phyloP scores from a whole-genome alignment of 495 filamentous ascomycete genomes.

The Bathelium albidoporum region DNA sequence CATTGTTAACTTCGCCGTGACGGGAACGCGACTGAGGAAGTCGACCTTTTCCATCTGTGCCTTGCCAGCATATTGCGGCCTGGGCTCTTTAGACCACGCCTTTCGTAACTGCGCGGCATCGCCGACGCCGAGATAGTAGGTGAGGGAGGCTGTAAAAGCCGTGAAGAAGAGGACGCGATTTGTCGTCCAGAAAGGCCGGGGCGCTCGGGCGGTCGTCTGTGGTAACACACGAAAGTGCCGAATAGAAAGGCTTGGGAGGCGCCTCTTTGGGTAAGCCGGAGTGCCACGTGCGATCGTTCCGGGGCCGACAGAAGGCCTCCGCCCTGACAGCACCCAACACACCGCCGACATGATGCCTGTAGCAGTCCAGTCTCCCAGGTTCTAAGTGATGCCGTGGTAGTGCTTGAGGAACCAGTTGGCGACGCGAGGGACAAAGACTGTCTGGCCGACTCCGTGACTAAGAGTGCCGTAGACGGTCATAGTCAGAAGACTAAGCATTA shows the following conservation, averaged over 20 bases:
- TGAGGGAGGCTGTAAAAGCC: slow-evolving; percentile 25
- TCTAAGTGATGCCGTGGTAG: not conserved
- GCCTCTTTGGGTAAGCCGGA: not conserved
- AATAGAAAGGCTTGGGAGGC: slow-evolving; percentile 5
- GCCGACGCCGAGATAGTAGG: slow-evolving; percentile 27
- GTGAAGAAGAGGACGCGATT: slow-evolving; percentile 26
- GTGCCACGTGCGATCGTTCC: not conserved
- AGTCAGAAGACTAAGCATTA: not conserved
- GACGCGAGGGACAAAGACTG: not conserved
- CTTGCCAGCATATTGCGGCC: slow-evolving; percentile 26
- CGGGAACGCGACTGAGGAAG: not conserved
- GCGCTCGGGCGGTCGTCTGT: not conserved
- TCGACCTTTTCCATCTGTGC: slow-evolving; percentile 28
- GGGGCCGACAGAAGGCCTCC: not conserved
- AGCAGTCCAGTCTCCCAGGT: not conserved
- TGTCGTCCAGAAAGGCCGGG: slow-evolving; percentile 26
- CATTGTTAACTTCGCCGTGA: not conserved
- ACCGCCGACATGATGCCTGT: not conserved
- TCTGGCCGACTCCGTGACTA: not conserved
- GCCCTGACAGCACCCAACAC: not conserved
- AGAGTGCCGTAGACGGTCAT: not conserved
- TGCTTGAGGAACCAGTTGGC: not conserved
- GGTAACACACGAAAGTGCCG: not conserved
- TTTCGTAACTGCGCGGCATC: slow-evolving; percentile 13
- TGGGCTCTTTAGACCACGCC: slow-evolving; percentile 10